Percentiles rank a stretch among this genome's conserved stretches.
phyloP scores from a whole-genome alignment of 1,284 basidiomycete genomes.

The Sparassis latifolia region DNA sequence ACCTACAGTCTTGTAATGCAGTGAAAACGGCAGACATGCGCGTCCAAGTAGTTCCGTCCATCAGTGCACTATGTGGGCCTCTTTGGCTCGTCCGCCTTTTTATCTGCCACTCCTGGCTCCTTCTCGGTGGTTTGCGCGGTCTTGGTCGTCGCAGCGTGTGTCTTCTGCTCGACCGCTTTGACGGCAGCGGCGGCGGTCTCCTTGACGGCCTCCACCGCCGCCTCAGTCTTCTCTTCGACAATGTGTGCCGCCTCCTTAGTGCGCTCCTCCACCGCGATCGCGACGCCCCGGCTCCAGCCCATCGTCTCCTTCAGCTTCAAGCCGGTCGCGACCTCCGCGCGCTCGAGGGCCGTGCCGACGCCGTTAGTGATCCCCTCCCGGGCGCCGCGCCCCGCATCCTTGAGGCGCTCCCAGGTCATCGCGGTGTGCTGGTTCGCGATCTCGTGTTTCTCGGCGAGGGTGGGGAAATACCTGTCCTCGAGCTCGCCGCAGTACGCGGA shows the following conservation, averaged over 20 bases:
- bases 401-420: slow-evolving; percentile 40
- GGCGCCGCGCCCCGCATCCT: slow-evolving; percentile 22
- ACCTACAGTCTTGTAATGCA: too few relatives aligned
- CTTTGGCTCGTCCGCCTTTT: slow-evolving; percentile 8
- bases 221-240: slow-evolving; percentile 8
- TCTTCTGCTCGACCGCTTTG: not conserved
- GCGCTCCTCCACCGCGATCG: not conserved
- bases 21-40: too few relatives aligned
- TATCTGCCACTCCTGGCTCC: slow-evolving; percentile 5
- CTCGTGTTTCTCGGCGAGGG: slow-evolving; percentile 62
- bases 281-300: slow-evolving; percentile 29
- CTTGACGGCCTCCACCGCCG: slow-evolving; percentile 10
- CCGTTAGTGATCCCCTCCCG: slow-evolving; percentile 37
- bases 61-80: slow-evolving; percentile 7
- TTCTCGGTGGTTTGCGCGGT: slow-evolving; percentile 14
- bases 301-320: slow-evolving; percentile 63
- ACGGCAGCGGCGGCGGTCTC: too few relatives aligned
- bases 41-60: not conserved
- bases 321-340: slow-evolving; percentile 65
- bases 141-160: slow-evolving; percentile 5
- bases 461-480: slow-evolving; percentile 67
- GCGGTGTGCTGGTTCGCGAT: slow-evolving; percentile 55
- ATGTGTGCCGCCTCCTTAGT: slow-evolving; percentile 9
- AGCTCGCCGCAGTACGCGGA: slow-evolving; percentile 59
- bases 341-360: slow-evolving; percentile 44